A percentile compares a stretch with the other conserved stretches of the same genome.
Evolutionary conservation across 2,329 filamentous ascomycete species (phyloP).

Genomic region (Diaporthe sp.): DNA sequence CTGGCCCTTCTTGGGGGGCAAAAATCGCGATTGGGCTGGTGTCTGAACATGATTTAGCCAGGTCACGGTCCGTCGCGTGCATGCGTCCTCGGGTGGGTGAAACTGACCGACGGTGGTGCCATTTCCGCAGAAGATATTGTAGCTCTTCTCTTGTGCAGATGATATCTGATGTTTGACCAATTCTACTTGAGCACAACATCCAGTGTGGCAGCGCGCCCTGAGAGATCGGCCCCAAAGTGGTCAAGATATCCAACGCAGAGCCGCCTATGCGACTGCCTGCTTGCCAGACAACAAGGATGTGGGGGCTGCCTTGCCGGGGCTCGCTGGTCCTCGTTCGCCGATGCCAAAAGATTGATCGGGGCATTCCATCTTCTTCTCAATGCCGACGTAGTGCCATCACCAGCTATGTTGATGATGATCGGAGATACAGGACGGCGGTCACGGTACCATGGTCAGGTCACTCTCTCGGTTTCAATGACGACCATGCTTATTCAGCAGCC

Average conservation of each 20-base stretch:
- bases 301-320: background rate
- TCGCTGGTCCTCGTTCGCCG: background rate
- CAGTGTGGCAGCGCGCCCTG: background rate
- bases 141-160: background rate
- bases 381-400: background rate
- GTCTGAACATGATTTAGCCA: slow-evolving; percentile 42
- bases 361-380: background rate
- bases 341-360: background rate
- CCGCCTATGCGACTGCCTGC: background rate
- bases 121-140: background rate
- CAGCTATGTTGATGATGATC: background rate
- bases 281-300: background rate
- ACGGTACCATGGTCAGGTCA: too few species aligned
- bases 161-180: background rate
- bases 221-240: background rate
- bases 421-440: background rate
- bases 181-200: background rate
- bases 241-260: background rate
- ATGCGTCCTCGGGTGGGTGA: background rate
- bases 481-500: slow-evolving; percentile 6
- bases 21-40: slow-evolving; percentile 47
- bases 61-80: background rate
- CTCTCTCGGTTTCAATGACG: too few species aligned
- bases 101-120: slow-evolving; percentile 38
- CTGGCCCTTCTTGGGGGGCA: slow-evolving; percentile 44